Evolutionary conservation across 345 rosid species (phyloP), one percentile per base, ranked within the genome.

Genomic region (Aegle marmelos): DNA sequence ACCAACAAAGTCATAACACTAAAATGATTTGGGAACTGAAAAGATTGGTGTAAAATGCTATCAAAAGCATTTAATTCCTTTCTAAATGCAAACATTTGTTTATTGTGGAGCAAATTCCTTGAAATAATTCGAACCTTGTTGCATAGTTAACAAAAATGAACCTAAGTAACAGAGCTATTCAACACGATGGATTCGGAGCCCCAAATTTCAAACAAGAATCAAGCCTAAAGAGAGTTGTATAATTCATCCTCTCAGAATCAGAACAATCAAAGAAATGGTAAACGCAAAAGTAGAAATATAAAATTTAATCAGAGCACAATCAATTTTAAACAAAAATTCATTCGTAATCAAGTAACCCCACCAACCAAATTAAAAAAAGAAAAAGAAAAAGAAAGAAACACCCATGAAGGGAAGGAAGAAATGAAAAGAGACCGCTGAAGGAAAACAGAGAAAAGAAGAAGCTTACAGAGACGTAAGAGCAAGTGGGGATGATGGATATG

Each of bases 381-480:
- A 10, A 41, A 8, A 8, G 41, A 45, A 11, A 45, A 41, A 11
- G 2, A 41, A 8, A 8, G 41, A 39, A 11, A 11, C 11, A 45
- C 17, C 50, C 50, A 45, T 13, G 50, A 45, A 13, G 50, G 13
- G 13, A 45, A 45, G 17, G 50, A 45, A 45, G 13, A 27, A 21
- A 34, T 3, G 33, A n/a, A 25, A 27, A 11, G 37, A 22, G 27
- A 37, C 50, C 37, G 68, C 6, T 13, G 57, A 77, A 60, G 33
- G 56, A 25, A 30, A 48, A 31, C 24, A 16, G 33, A 56, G 30
- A 67, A 64, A 76, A 11, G 66, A 28, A 67, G 57, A 53, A 53
- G 57, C 90, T 70, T 31, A 90, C 98, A 59, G 96, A 95, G 76
- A 95, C 91, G 48, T 95, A 92, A 68, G 99, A 88, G 90, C 98